Evolutionary conservation across 805 yeast species (phyloP).

Genomic region (Suhomyces canberraensis): DNA sequence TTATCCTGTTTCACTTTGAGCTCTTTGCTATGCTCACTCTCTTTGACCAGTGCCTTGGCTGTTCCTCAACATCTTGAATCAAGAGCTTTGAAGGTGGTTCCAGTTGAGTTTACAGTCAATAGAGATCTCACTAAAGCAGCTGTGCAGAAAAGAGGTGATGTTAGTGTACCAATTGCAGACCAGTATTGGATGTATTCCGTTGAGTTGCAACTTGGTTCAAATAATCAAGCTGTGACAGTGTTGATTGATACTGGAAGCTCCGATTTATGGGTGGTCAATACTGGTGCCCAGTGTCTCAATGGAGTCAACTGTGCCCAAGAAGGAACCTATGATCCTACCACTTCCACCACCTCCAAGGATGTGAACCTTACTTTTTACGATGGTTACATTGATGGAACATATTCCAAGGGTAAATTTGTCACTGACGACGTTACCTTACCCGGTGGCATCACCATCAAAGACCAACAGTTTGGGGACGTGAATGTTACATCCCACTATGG

Average conservation of each 20-base stretch:
- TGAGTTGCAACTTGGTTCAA: conserved; percentile 7
- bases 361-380: conserved; percentile 2
- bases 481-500: not conserved
- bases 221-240: conserved; percentile 9
- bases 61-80: no score
- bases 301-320: not conserved
- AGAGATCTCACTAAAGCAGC: no score
- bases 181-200: conserved; percentile 4
- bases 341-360: conserved; percentile 8
- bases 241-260: conserved; percentile 12
- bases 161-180: no score
- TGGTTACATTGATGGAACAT: conserved; percentile 1
- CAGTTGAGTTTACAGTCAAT: no score
- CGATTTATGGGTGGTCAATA: conserved; percentile 8
- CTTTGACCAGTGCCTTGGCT: no score
- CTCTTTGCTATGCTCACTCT: no score
- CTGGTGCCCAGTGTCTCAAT: not conserved
- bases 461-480: not conserved
- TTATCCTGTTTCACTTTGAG: no score
- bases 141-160: no score
- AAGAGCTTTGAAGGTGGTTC: no score
- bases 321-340: conserved; percentile 9
- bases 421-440: conserved; percentile 7
- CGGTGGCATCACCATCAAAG: not conserved
- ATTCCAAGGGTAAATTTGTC: conserved; percentile 4